Evolutionary conservation across 75 land plant genomes (phyloP).

Genomic region (Cupressus sempervirens): DNA sequence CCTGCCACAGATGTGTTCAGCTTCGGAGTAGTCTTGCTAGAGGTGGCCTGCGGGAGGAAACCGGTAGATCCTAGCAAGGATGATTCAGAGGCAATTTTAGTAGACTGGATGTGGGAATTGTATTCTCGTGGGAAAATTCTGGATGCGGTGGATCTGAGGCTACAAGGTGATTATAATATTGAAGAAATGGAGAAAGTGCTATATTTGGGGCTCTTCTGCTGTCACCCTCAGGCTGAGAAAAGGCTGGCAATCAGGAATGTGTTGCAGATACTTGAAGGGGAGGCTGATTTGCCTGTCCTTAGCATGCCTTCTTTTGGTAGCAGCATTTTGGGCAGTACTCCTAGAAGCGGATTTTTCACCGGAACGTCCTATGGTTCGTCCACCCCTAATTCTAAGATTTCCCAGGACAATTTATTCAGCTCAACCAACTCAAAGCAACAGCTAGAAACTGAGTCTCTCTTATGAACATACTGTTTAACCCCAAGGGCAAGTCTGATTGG

Average conservation of each 20-base stretch:
- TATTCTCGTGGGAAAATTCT: slow-evolving; percentile 2
- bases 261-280: slow-evolving; percentile 19
- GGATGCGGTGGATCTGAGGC: slow-evolving; percentile 18
- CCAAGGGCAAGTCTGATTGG: background rate
- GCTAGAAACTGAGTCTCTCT: background rate
- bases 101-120: slow-evolving; percentile 25
- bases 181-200: slow-evolving; percentile 19
- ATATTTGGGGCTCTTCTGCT: slow-evolving; percentile 34
- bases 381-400: background rate
- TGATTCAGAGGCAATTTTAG: background rate
- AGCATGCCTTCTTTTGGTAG: background rate
- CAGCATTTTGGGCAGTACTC: background rate
- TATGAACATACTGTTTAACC: background rate
- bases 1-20: slow-evolving; percentile 26
- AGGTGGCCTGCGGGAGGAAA: slow-evolving; percentile 32
- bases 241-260: slow-evolving; percentile 32
- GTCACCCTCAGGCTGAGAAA: slow-evolving; percentile 15
- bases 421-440: background rate
- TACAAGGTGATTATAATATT: background rate
- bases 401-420: background rate
- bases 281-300: slow-evolving; percentile 1
- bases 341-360: background rate
- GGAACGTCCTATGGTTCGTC: background rate
- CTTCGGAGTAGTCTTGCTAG: slow-evolving; percentile 22
- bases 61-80: slow-evolving; percentile 5